A percentile compares a stretch with the other conserved stretches of the same genome.
Conservation (phyloP, 371 early-diverging fungal genomes). For the Mucor racemosus region DNA sequence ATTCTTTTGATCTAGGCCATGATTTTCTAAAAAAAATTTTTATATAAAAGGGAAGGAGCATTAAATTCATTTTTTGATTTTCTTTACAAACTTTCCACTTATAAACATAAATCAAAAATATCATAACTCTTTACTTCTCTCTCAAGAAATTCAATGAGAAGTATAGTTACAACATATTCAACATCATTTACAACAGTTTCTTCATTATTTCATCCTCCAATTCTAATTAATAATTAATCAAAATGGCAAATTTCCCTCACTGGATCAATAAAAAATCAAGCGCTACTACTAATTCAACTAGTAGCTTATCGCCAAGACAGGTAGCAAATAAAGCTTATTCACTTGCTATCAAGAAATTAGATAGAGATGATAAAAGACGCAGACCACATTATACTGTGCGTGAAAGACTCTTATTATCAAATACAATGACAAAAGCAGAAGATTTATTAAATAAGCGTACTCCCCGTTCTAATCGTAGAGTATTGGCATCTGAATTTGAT, state of each 20-base stretch:
- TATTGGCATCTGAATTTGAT: conserved; percentile 33
- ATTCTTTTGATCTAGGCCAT: conserved; percentile 9
- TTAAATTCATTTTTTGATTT: conserved; percentile 1
- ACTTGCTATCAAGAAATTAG: conserved; percentile 45
- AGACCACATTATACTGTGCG: conserved; percentile 43
- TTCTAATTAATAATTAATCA: conserved; percentile 24
- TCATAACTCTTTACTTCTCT: conserved; percentile 10
- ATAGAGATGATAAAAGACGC: conserved; percentile 40
- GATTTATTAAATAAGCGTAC: conserved; percentile 39
- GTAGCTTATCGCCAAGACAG: conserved; percentile 43
- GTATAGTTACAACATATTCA: conserved; percentile 27
- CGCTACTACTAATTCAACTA: conserved; percentile 13
- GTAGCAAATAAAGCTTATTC: conserved; percentile 41
- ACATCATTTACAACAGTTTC: conserved; percentile 28
- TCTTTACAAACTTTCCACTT: not conserved
- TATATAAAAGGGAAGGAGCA: conserved; percentile 2
- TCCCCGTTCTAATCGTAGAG: conserved; percentile 35
- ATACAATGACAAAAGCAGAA: conserved; percentile 45
- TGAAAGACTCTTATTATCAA: conserved; percentile 42
- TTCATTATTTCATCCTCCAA: conserved; percentile 37
- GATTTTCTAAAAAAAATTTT: not conserved
- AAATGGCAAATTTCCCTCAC: conserved; percentile 28
- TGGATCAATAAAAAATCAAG: conserved; percentile 30
- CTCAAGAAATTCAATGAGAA: conserved; percentile 33
- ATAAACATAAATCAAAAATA: not conserved